Evolutionary conservation across 106 monocot species (phyloP).

Genomic region (Allium fistulosum): DNA sequence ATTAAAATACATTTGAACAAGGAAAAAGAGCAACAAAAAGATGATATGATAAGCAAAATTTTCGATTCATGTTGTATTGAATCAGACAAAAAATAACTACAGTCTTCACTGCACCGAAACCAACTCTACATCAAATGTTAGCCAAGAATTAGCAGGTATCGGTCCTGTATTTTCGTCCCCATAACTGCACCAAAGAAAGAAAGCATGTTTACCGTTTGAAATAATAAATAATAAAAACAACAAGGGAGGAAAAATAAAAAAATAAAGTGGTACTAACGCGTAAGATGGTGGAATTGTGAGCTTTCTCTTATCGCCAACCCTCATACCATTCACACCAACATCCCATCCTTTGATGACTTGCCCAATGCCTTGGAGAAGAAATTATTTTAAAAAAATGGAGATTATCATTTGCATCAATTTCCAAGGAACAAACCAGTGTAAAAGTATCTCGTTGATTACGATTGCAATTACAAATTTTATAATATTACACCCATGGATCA

Average conservation of each 20-base stretch:
- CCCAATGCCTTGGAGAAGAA: constrained; percentile 46
- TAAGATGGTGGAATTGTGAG: constrained; percentile 77
- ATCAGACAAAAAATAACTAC: too few relatives aligned
- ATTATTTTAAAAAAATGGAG: too few relatives aligned
- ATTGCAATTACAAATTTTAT: too few relatives aligned
- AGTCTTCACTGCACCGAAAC: constrained; percentile 11
- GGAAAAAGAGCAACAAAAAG: too few relatives aligned
- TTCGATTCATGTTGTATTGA: too few relatives aligned
- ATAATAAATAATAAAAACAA: background rate
- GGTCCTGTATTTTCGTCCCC: constrained; percentile 28
- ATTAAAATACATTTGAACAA: too few relatives aligned
- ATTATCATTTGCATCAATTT: too few relatives aligned
- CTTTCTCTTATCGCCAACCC: constrained; percentile 90
- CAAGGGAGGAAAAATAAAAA: background rate
- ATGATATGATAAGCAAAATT: too few relatives aligned
- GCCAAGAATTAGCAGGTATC: constrained; percentile 82
- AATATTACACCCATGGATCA: too few relatives aligned
- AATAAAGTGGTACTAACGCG: constrained; percentile 34
- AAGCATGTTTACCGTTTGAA: background rate
- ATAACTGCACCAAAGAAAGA: constrained; percentile 39
- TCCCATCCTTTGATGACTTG: constrained; percentile 97
- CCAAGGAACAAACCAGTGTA: too few relatives aligned
- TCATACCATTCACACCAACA: constrained; percentile 84
- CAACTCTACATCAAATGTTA: constrained; percentile 80
- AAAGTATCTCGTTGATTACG: too few relatives aligned